Conservation (phyloP, 192 early-diverging fungal species). For the Entomortierella lignicola region DNA sequence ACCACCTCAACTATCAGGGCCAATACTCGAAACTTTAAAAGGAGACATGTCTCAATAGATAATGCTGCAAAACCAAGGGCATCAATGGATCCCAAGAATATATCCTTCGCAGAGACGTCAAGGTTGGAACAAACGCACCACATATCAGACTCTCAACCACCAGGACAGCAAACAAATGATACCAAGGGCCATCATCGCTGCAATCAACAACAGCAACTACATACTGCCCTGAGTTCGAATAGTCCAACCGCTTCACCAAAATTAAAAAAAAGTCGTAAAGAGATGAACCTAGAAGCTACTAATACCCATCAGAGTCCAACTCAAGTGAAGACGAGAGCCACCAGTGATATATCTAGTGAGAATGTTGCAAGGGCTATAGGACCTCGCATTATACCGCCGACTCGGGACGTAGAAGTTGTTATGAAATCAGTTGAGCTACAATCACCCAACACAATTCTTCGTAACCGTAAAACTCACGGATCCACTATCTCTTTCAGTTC, state of each 20-base stretch:
- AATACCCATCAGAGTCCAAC: background rate
- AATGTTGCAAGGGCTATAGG: background rate
- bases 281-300: too few species aligned
- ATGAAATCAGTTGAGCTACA: slow-evolving; percentile 24
- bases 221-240: too few species aligned
- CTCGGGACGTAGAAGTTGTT: slow-evolving; percentile 12
- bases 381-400: background rate
- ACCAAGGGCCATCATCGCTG: background rate
- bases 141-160: background rate
- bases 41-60: too few species aligned
- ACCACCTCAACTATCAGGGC: too few species aligned
- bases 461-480: slow-evolving; percentile 17
- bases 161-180: background rate
- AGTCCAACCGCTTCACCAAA: too few species aligned
- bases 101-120: background rate
- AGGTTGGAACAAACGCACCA: background rate
- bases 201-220: background rate
- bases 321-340: background rate
- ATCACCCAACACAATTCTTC: slow-evolving; percentile 15
- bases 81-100: too few species aligned
- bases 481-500: slow-evolving; percentile 10
- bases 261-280: too few species aligned
- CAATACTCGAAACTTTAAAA: too few species aligned
- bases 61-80: too few species aligned
- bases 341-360: too few species aligned